Conservation (phyloP, 75 land plant genomes). For the Sequoia sempervirens region DNA sequence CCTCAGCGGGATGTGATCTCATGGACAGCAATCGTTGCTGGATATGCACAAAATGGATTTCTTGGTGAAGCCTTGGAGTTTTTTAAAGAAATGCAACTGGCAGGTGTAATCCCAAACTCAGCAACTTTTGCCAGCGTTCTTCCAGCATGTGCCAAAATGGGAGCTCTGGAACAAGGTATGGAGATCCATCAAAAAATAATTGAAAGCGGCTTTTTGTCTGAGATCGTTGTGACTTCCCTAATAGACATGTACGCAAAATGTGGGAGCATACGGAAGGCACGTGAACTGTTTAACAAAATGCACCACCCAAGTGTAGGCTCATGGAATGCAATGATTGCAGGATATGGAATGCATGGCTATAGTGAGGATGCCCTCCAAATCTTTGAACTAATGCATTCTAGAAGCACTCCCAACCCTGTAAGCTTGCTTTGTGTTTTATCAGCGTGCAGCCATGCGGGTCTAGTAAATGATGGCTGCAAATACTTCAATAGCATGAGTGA, state of each 20-base stretch:
- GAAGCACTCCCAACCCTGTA: conserved; percentile 8
- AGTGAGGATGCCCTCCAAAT: conserved; percentile 8
- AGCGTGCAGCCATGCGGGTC: conserved; percentile 43
- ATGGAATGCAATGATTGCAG: conserved; percentile 22
- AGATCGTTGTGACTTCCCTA: conserved; percentile 14
- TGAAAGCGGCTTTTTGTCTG: conserved; percentile 4
- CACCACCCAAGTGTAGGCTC: conserved; percentile 9
- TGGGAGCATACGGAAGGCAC: conserved; percentile 20
- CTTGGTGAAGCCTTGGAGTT: not conserved
- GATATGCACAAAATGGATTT: conserved; percentile 1
- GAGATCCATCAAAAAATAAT: conserved; percentile 14
- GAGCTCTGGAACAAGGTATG: conserved; percentile 21
- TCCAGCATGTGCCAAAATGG: conserved; percentile 20
- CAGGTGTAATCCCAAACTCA: conserved; percentile 11
- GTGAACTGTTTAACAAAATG: conserved; percentile 15
- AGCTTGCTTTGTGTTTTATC: conserved; percentile 9
- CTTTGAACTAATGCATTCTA: conserved; percentile 4
- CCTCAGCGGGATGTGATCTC: conserved; percentile 19
- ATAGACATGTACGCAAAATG: conserved; percentile 27
- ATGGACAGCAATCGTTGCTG: conserved; percentile 21
- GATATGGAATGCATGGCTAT: conserved; percentile 13
- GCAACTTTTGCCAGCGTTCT: conserved; percentile 14
- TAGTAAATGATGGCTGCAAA: conserved; percentile 36
- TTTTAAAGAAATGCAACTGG: not conserved
- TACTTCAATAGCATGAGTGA: conserved; percentile 42